phyloP scores from a whole-genome alignment of 441 rosid genomes.

The Corymbia calophylla region DNA sequence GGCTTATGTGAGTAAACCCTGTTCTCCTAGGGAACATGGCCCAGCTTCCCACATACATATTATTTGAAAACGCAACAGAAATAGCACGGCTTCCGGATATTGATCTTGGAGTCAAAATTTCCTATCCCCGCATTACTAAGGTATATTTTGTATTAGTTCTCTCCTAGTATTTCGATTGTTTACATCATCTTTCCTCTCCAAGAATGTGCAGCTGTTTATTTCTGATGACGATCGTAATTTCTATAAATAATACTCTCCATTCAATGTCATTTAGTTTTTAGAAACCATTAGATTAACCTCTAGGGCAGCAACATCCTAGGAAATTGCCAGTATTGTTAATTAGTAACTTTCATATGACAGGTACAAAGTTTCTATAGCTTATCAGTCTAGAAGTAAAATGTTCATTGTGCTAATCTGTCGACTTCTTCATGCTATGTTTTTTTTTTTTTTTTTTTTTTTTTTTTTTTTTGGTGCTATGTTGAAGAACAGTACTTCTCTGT shows the following conservation, averaged over 20 bases:
- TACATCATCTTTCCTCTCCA: not conserved
- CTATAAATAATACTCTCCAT: not conserved
- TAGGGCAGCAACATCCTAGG: not conserved
- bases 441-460: no score
- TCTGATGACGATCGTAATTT: not conserved
- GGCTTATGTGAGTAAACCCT: not conserved
- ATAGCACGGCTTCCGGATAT: conserved; percentile 73
- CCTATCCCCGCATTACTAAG: conserved; percentile 57
- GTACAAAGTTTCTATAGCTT: not conserved
- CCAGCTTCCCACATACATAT: conserved; percentile 80
- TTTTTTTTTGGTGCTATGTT: not conserved
- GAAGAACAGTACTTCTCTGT: not conserved
- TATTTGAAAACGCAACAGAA: conserved; percentile 73
- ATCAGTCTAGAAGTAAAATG: not conserved
- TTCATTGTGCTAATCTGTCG: not conserved
- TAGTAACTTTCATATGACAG: not conserved
- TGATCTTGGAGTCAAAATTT: conserved; percentile 45
- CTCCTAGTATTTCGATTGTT: not conserved
- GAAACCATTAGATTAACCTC: not conserved
- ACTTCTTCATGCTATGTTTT: not conserved
- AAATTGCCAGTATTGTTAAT: not conserved
- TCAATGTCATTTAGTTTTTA: not conserved
- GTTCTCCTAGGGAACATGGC: conserved; percentile 49
- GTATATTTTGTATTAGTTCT: conserved; percentile 18
- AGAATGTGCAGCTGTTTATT: not conserved